A percentile compares a stretch with the other conserved stretches of the same genome.
Evolutionary conservation across 2,329 filamentous ascomycete genomes (phyloP).

Genomic region (Colletotrichum musae): DNA sequence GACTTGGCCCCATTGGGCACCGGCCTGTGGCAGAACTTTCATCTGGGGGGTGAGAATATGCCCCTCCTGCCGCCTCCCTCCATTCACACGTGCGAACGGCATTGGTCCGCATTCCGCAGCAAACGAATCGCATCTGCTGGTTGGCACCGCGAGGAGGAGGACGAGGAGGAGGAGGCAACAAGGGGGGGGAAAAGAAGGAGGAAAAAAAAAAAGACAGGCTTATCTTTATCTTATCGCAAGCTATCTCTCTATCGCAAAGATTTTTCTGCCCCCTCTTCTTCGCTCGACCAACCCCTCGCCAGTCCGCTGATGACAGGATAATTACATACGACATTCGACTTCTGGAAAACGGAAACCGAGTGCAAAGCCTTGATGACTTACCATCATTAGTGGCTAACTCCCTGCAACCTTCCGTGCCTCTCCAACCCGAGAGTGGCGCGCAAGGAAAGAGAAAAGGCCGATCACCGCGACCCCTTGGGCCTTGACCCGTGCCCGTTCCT

Average conservation of each 20-base stretch:
- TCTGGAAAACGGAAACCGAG: neutral
- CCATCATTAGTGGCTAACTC: neutral
- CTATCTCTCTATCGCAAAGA: conserved; percentile 14
- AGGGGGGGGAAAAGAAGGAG: neutral
- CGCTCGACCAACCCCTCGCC: neutral
- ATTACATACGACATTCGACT: neutral
- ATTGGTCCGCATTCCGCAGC: conserved; percentile 38
- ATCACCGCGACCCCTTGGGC: conserved; percentile 37
- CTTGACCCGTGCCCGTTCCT: conserved; percentile 38
- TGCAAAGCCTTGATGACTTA: neutral
- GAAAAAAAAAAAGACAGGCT: neutral
- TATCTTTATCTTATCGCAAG: conserved; percentile 30
- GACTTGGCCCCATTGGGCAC: conserved; percentile 9
- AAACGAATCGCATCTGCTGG: conserved; percentile 14
- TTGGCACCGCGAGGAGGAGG: too few relatives aligned
- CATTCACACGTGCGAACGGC: conserved; percentile 37
- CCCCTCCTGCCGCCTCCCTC: conserved; percentile 21
- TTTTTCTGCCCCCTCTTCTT: conserved; percentile 6
- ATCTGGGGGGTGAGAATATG: conserved; percentile 26
- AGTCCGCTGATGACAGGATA: conserved; percentile 4
- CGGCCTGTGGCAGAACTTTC: conserved; percentile 13
- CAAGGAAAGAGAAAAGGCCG: conserved; percentile 16
- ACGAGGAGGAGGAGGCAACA: too few relatives aligned
- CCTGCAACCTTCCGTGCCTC: neutral
- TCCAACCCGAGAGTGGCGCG: conserved; percentile 11